phyloP scores from a whole-genome alignment of 2,329 filamentous ascomycete genomes.

The Sclerotinia sclerotiorum region DNA sequence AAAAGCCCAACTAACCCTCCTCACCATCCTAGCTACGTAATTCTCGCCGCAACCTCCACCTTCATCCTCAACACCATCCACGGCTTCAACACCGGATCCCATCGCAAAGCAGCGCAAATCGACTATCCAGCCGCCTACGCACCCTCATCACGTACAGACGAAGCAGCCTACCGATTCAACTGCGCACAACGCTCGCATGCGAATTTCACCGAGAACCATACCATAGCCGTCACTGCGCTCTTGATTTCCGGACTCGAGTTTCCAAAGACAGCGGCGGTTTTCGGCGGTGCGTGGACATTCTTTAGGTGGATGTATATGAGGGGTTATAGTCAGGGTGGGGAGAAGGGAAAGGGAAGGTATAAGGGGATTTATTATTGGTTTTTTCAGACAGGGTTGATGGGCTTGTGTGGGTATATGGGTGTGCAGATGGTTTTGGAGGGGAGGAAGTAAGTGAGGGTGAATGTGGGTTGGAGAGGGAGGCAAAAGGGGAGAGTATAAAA shows the following conservation, averaged over 20 bases:
- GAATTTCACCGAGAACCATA: constrained; percentile 63
- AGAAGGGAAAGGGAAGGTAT: constrained; percentile 36
- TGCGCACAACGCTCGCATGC: constrained; percentile 63
- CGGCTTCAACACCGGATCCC: constrained; percentile 46
- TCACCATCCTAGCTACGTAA: constrained; percentile 56
- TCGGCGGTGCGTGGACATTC: constrained; percentile 55
- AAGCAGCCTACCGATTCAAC: constrained; percentile 55
- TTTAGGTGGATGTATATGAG: constrained; percentile 54
- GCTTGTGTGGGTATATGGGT: constrained; percentile 34
- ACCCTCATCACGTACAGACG: constrained; percentile 35
- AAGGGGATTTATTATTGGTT: constrained; percentile 32
- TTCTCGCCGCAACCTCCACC: constrained; percentile 56
- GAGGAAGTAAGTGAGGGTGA: not conserved
- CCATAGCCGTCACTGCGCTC: constrained; percentile 52
- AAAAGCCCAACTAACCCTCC: constrained; percentile 43
- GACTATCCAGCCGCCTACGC: constrained; percentile 59
- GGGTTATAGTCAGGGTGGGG: constrained; percentile 45
- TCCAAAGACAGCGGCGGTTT: constrained; percentile 50
- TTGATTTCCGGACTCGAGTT: constrained; percentile 57
- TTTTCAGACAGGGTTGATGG: constrained; percentile 35
- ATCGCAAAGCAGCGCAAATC: constrained; percentile 55
- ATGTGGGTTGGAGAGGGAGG: too few relatives aligned
- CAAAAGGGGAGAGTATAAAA: not conserved
- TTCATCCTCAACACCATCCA: constrained; percentile 60
- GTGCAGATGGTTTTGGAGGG: constrained; percentile 33